phyloP scores from a whole-genome alignment of 768 basidiomycete species.

The Gymnopilus junonius region DNA sequence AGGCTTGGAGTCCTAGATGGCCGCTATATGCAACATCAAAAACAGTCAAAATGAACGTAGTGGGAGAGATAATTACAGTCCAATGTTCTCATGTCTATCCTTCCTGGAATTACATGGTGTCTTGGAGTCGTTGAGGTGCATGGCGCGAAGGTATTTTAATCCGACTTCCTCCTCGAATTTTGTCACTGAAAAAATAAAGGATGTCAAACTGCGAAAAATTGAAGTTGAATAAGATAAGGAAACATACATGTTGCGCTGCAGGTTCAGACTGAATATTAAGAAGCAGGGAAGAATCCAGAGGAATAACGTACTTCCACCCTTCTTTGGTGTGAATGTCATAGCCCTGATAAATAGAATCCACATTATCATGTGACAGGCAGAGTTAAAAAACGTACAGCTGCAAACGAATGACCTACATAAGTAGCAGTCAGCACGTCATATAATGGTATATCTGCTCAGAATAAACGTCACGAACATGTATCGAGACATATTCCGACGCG shows the following conservation, averaged over 20 bases:
- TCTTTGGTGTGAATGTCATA: conserved; percentile 79
- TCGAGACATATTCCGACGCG: conserved; percentile 86
- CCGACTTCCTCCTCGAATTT: conserved; percentile 75
- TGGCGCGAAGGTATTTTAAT: conserved; percentile 72
- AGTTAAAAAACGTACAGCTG: conserved; percentile 57
- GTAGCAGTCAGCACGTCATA: not conserved
- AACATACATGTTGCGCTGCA: not conserved
- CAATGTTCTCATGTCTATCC: conserved; percentile 87
- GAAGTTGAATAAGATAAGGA: not conserved
- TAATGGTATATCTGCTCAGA: not conserved
- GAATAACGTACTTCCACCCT: conserved; percentile 66
- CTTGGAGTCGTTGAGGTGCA: conserved; percentile 90
- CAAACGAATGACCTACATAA: conserved; percentile 74
- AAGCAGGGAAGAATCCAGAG: not conserved
- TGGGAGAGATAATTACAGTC: conserved; percentile 55
- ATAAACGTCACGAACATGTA: conserved; percentile 57
- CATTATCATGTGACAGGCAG: not conserved
- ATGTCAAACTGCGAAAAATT: not conserved
- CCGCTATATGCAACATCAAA: conserved; percentile 48
- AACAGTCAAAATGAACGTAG: not conserved
- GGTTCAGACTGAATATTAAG: not conserved
- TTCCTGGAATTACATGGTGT: conserved; percentile 62
- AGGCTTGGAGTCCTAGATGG: conserved; percentile 63
- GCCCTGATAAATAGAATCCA: conserved; percentile 46
- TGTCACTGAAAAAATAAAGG: conserved; percentile 43